Base-by-base conservation (phyloP, 1,284 basidiomycete genomes). In the Ceratobasidium sp. region DNA sequence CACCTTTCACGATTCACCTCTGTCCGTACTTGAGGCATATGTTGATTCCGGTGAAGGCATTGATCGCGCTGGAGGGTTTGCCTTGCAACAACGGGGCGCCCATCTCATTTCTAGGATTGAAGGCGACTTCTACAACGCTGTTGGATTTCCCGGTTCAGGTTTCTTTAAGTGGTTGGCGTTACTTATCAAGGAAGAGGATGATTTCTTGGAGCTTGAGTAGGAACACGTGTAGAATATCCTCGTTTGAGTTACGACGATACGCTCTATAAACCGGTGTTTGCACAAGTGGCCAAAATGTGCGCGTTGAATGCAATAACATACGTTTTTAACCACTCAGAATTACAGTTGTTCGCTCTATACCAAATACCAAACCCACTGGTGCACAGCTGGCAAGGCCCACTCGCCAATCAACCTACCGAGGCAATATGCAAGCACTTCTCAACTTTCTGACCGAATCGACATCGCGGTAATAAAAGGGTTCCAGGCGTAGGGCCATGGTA, bases 51-150 rank as follows among this genome's bases (percentile, higher is more conserved):
- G 91, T 0, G 97, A 99, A 82, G 97, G 97, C 0, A 81, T 92
- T 59, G 95, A 98, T 80, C 88, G 95, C 24, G 96, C 96, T 0
- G 97, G 96, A 3, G 97, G 97, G 0, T 98, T 98, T 81, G 95
- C 95, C 1, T 90, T 97, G 59, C 97, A 98, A 86, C 94, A 94
- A 77, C 73, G 83, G 77, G 96, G 95, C 0, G 91, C 91, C 1
- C 78, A 95, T 56, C 85, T 98, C 43, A 84, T 98, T 64, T 87
- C 92, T 61, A 91, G 92, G 78, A 88, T 98, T 37, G 92, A 98
- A 74, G 96, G 97, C 0, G 95, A 97, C 81, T 98, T 92, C 80
- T 88, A 94, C 80, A 98, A 98, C 79, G 92, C 95, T 4, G 95
- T 97, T 14, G 96, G 96, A 1, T 96, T 96, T 81, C 94, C 94